Base-by-base conservation (phyloP, 345 rosid species). In the Sonneratia alba region DNA sequence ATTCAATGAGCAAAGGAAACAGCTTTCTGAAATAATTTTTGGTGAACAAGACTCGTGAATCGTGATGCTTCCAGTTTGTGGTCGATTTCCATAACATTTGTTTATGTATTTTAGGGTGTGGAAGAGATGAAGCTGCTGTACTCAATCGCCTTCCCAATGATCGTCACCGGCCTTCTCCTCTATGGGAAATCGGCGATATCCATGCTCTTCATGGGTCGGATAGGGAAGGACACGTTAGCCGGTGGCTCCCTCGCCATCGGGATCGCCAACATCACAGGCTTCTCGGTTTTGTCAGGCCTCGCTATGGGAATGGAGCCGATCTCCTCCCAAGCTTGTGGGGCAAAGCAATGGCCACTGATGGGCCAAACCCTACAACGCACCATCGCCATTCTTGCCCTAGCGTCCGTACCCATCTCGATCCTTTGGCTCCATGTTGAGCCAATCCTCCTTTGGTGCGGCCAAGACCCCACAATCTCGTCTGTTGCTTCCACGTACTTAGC, bases 311-410 rank as follows among this genome's bases (percentile, higher is more conserved):
- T 81, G 85, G 88, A 87, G 71, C 76, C 89, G 43, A 81, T 87
- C 43, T 75, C 83, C n/a, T 82, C 87, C 68, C 91, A 85, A 80
- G 89, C 91, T 37, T 78, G 77, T 34, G 91, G 89, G 49, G 91
- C 91, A 32, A 77, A 79, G 38, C 78, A 74, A 27, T 85, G 86
- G 89, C 69, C 72, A 1, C 82, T 87, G 14, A 77, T 87, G 87
- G 85, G 81, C 43, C 82, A 79, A 72, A 87, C 86, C 77, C 86
- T 87, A 65, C 86, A 80, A 47, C 80, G 84, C 70, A 85, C 91
- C 68, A 81, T 82, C 18, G 72, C 70, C 18, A 79, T 87, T 9
- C 84, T 87, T 7, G 45, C 72, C 47, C 56, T 78, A 34, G 69
- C 78, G 12, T 87, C 80, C 79, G 42, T 87, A 21, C 91, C 91